Evolutionary conservation across 2,329 filamentous ascomycete genomes (phyloP).

Genomic region (Trichothecium sympodiale): DNA sequence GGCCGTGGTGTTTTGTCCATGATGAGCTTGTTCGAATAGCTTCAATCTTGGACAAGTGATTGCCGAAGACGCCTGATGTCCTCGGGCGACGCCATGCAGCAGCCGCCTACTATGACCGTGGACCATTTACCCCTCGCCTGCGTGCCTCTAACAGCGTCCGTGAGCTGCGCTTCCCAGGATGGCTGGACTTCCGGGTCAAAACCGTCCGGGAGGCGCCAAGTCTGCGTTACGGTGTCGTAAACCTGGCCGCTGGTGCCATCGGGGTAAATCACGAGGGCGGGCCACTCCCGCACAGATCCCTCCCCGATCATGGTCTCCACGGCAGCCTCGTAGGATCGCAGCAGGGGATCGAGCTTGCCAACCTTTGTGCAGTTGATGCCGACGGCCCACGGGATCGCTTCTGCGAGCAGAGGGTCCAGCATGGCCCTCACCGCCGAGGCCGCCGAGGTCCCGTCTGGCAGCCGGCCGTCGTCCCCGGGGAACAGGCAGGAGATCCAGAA

Average conservation of each 20-base stretch:
- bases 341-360: constrained; percentile 43
- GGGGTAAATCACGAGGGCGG: constrained; percentile 52
- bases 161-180: constrained; percentile 36
- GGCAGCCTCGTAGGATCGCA: constrained; percentile 42
- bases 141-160: constrained; percentile 26
- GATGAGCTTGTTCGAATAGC: too few species aligned
- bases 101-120: constrained; percentile 39
- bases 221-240: constrained; percentile 52
- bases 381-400: constrained; percentile 43
- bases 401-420: constrained; percentile 17
- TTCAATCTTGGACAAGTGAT: neutral
- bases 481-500: constrained; percentile 57
- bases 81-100: constrained; percentile 35
- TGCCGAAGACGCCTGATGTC: constrained; percentile 19
- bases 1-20: too few species aligned
- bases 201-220: constrained; percentile 39
- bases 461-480: constrained; percentile 35
- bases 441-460: constrained; percentile 45
- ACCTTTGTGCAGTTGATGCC: constrained; percentile 62
- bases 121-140: constrained; percentile 27
- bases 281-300: constrained; percentile 27
- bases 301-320: constrained; percentile 24
- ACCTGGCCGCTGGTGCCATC: constrained; percentile 59
- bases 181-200: constrained; percentile 7
- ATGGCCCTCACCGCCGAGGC: constrained; percentile 23